Percentiles rank a stretch among this genome's conserved stretches.
Evolutionary conservation across 208 protist species (phyloP).

Genomic region (Polymyxa betae): DNA sequence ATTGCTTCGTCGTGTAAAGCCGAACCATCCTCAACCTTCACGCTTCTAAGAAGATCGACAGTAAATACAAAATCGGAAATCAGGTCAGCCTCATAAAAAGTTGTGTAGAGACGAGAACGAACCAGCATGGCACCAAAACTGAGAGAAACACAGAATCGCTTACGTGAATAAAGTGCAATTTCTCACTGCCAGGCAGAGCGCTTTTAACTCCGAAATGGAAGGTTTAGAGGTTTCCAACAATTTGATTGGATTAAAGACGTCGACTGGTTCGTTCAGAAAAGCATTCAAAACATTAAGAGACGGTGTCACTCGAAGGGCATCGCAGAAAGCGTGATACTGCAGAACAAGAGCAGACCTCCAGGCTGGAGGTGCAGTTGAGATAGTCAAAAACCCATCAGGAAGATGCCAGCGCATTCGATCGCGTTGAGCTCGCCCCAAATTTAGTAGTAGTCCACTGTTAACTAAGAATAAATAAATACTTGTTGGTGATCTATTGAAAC

Average conservation of each 20-base stretch:
- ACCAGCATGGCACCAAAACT: not conserved
- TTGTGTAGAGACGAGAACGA: not conserved
- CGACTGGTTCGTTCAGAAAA: not conserved
- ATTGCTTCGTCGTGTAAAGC: not conserved
- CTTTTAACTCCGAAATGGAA: not conserved
- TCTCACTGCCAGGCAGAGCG: not conserved
- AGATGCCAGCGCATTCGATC: not conserved
- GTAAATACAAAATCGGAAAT: too few species aligned
- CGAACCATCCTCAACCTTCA: not conserved
- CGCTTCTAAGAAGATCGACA: not conserved
- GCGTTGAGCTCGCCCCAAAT: not conserved
- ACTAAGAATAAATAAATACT: too few species aligned
- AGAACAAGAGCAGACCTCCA: not conserved
- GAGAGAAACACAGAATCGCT: not conserved
- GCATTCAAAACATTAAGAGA: not conserved
- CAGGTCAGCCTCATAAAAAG: too few species aligned
- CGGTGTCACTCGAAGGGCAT: not conserved
- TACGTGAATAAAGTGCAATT: not conserved
- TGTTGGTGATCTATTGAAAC: too few species aligned
- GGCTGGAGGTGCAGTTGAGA: not conserved
- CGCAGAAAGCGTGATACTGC: not conserved
- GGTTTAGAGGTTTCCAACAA: not conserved
- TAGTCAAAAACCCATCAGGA: constrained; percentile 19
- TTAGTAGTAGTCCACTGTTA: not conserved
- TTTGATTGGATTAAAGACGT: not conserved